Conservation (phyloP, 2,329 filamentous ascomycete genomes). For the Fusarium citri region DNA sequence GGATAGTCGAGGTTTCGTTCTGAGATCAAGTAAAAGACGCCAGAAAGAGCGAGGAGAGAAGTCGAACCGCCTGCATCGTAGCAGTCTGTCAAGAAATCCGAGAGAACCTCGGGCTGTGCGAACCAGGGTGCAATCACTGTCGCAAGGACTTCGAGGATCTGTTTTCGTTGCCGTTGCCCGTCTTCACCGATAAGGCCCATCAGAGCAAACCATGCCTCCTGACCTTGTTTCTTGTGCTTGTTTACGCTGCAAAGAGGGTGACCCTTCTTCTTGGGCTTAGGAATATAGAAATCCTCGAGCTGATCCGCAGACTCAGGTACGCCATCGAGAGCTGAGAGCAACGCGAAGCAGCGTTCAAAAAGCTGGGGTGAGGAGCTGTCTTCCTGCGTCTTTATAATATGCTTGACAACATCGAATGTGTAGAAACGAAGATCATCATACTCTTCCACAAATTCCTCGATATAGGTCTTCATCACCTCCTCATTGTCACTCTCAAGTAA, state of each 20-base stretch:
- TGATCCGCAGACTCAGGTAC: slow-evolving; percentile 76
- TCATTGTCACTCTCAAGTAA: slow-evolving; percentile 70
- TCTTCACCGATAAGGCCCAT: slow-evolving; percentile 75
- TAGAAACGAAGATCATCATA: slow-evolving; percentile 89
- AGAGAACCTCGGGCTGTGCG: slow-evolving; percentile 84
- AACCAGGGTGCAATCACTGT: slow-evolving; percentile 90
- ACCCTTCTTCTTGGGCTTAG: slow-evolving; percentile 73
- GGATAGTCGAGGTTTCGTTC: slow-evolving; percentile 96
- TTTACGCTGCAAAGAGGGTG: slow-evolving; percentile 73
- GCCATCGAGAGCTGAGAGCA: slow-evolving; percentile 75
- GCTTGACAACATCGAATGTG: slow-evolving; percentile 77
- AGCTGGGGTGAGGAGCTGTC: slow-evolving; percentile 44
- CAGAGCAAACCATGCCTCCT: slow-evolving; percentile 87
- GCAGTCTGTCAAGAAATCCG: slow-evolving; percentile 96
- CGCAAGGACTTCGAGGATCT: slow-evolving; percentile 79
- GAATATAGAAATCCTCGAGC: slow-evolving; percentile 75
- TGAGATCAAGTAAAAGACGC: slow-evolving; percentile 94
- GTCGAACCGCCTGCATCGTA: slow-evolving; percentile 89
- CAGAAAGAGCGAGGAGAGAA: slow-evolving; percentile 88
- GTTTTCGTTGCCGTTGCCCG: slow-evolving; percentile 85
- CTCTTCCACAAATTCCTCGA: slow-evolving; percentile 80
- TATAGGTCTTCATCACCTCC: slow-evolving; percentile 76
- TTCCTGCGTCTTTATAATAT: slow-evolving; percentile 44
- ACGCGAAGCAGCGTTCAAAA: slow-evolving; percentile 68
- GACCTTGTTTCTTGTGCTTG: slow-evolving; percentile 81